Conservation (phyloP, 108 stramenopile genomes). For the Seminavis robusta region DNA sequence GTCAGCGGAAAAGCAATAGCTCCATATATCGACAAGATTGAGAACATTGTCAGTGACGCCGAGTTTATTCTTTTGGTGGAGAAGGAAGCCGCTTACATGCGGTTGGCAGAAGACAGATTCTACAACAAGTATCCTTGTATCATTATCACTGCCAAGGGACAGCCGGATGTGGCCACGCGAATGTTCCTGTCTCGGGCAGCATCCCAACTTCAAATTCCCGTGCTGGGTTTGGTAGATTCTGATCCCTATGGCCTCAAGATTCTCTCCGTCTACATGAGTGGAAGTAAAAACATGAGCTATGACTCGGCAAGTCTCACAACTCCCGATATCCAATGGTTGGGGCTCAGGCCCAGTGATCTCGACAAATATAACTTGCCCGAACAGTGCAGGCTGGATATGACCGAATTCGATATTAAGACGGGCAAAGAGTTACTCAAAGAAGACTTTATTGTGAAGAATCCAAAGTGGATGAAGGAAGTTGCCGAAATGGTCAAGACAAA, state of each 20-base stretch:
- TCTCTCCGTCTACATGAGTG: slow-evolving; percentile 91
- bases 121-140: slow-evolving; percentile 97
- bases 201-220: slow-evolving; percentile 90
- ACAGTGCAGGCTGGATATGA: slow-evolving; percentile 96
- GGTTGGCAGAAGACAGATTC: slow-evolving; percentile 95
- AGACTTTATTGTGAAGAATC: slow-evolving; percentile 94
- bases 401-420: slow-evolving; percentile 95
- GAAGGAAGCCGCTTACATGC: slow-evolving; percentile 99
- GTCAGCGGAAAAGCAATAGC: slow-evolving; percentile 98
- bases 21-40: slow-evolving; percentile 96
- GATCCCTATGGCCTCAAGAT: slow-evolving; percentile 99
- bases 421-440: slow-evolving; percentile 94
- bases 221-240: slow-evolving; percentile 92
- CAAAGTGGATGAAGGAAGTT: slow-evolving; percentile 93
- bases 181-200: slow-evolving; percentile 84
- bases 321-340: slow-evolving; percentile 95
- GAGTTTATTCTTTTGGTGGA: slow-evolving; percentile 96
- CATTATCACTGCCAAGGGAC: slow-evolving; percentile 97
- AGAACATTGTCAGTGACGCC: slow-evolving; percentile 89
- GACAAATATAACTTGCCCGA: slow-evolving; percentile 73
- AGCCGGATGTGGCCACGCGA: slow-evolving; percentile 92
- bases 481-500: slow-evolving; percentile 94
- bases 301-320: slow-evolving; percentile 94
- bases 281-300: slow-evolving; percentile 95
- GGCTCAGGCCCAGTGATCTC: slow-evolving; percentile 91